A percentile compares a stretch with the other conserved stretches of the same genome.
Conservation (phyloP, 768 basidiomycete genomes). For the Mycena polygramma region DNA sequence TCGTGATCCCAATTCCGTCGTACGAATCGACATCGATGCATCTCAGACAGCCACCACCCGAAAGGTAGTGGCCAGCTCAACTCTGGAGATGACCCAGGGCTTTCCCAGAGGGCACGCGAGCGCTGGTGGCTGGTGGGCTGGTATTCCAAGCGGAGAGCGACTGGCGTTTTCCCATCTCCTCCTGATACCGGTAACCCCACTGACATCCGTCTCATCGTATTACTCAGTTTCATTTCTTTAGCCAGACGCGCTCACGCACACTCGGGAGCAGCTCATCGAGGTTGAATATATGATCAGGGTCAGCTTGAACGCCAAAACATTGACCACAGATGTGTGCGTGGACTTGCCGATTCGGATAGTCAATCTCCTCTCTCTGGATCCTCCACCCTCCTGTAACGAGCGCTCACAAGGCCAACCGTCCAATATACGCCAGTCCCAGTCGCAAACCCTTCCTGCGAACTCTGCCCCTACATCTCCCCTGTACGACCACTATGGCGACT, state of each 20-base stretch:
- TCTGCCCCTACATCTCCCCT: neutral
- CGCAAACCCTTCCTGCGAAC: neutral
- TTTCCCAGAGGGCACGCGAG: slow-evolving; percentile 79
- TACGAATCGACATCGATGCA: slow-evolving; percentile 63
- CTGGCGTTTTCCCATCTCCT: slow-evolving; percentile 78
- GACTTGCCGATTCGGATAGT: slow-evolving; percentile 82
- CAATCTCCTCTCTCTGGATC: slow-evolving; percentile 90
- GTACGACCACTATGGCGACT: neutral
- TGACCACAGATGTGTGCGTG: slow-evolving; percentile 75
- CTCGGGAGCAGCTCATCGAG: slow-evolving; percentile 79
- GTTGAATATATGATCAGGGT: slow-evolving; percentile 81
- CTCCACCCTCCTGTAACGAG: slow-evolving; percentile 62
- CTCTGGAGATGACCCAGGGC: slow-evolving; percentile 74
- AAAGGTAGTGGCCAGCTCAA: slow-evolving; percentile 75
- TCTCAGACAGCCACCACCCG: slow-evolving; percentile 72
- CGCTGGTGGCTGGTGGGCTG: slow-evolving; percentile 92
- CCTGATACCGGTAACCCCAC: slow-evolving; percentile 70
- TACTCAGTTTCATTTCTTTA: slow-evolving; percentile 45
- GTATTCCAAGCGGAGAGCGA: slow-evolving; percentile 73
- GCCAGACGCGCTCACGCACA: slow-evolving; percentile 78
- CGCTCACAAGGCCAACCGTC: neutral
- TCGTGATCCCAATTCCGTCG: slow-evolving; percentile 42
- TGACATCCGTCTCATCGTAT: slow-evolving; percentile 9
- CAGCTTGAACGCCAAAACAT: slow-evolving; percentile 68
- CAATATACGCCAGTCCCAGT: neutral